phyloP scores from a whole-genome alignment of 257 asterid species.

The Datura wrightii region DNA sequence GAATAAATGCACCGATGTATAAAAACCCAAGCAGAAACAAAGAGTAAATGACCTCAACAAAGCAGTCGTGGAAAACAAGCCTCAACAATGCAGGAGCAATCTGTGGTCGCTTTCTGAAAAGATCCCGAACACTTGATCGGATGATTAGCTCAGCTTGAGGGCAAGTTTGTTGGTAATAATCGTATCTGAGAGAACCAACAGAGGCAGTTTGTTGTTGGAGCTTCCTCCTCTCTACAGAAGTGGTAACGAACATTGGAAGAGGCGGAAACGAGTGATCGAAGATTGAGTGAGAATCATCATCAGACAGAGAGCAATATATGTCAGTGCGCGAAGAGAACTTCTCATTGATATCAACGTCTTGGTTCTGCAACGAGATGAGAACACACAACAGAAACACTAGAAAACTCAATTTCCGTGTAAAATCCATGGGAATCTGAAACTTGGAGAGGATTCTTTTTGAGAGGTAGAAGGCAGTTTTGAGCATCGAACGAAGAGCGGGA shows the following conservation, averaged over 20 bases:
- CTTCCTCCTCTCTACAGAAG: not conserved
- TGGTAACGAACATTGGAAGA: conserved; percentile 15
- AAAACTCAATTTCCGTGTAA: conserved; percentile 50
- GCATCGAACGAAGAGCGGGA: conserved; percentile 45
- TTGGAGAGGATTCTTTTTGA: not conserved
- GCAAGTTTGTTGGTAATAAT: conserved; percentile 64
- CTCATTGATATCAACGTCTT: conserved; percentile 44
- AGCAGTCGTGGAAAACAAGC: conserved; percentile 74
- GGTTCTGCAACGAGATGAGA: conserved; percentile 55
- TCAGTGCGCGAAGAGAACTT: conserved; percentile 28
- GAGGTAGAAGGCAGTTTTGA: not conserved
- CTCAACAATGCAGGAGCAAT: conserved; percentile 65
- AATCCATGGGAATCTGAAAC: conserved; percentile 48
- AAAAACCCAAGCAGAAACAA: not conserved
- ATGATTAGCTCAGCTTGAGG: conserved; percentile 62
- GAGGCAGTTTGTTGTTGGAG: conserved; percentile 32
- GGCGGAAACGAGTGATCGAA: conserved; percentile 22
- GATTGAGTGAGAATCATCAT: not conserved
- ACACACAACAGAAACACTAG: conserved; percentile 57
- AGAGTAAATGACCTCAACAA: conserved; percentile 52
- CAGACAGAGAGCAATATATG: conserved; percentile 25
- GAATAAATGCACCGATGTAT: not conserved
- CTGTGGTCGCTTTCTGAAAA: conserved; percentile 39
- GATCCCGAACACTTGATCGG: conserved; percentile 46
- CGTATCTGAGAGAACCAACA: conserved; percentile 45